Percentiles rank a stretch among this genome's conserved stretches.
phyloP scores from a whole-genome alignment of 2,329 filamentous ascomycete genomes.

The Phialemoniopsis sp. region DNA sequence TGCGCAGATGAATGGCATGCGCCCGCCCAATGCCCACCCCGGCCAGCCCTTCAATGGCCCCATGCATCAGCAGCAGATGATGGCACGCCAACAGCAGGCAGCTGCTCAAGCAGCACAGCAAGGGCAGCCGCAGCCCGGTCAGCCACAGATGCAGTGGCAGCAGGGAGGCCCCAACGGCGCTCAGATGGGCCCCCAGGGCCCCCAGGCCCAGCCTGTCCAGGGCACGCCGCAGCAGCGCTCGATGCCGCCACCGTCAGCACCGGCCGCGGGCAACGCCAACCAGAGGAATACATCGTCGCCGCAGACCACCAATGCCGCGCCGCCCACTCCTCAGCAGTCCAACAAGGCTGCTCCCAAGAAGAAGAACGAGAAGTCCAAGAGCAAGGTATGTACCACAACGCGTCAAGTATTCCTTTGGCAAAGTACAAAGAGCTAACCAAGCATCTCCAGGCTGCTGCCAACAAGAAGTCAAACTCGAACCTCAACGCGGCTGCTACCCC shows the following conservation, averaged over 20 bases:
- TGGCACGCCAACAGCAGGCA: conserved; percentile 37
- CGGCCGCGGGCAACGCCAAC: conserved; percentile 39
- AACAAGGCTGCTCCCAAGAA: conserved; percentile 77
- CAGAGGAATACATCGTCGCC: conserved; percentile 57
- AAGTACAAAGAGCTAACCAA: no score
- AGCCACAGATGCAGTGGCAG: conserved; percentile 44
- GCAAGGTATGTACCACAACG: conserved; percentile 54
- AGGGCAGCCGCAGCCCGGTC: conserved; percentile 22
- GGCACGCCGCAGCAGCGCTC: conserved; percentile 69
- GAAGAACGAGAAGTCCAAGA: conserved; percentile 65
- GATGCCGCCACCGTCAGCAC: conserved; percentile 65
- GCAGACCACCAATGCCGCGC: conserved; percentile 60
- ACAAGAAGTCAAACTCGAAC: conserved; percentile 61
- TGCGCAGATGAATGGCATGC: conserved; percentile 61
- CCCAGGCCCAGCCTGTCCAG: conserved; percentile 51
- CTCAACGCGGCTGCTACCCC: conserved; percentile 48
- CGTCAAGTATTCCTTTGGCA: neutral
- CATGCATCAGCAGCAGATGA: conserved; percentile 60
- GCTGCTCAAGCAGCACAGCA: conserved; percentile 24
- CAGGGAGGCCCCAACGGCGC: conserved; percentile 36
- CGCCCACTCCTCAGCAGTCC: conserved; percentile 70
- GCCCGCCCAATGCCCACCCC: conserved; percentile 66
- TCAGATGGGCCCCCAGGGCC: conserved; percentile 36
- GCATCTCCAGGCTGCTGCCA: conserved; percentile 40
- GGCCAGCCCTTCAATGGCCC: conserved; percentile 49